These are phyloP conservation scores for Dendrobium officinale DNA, from an alignment of 106 monocot genomes.

Conservation along the genomic window DNA sequence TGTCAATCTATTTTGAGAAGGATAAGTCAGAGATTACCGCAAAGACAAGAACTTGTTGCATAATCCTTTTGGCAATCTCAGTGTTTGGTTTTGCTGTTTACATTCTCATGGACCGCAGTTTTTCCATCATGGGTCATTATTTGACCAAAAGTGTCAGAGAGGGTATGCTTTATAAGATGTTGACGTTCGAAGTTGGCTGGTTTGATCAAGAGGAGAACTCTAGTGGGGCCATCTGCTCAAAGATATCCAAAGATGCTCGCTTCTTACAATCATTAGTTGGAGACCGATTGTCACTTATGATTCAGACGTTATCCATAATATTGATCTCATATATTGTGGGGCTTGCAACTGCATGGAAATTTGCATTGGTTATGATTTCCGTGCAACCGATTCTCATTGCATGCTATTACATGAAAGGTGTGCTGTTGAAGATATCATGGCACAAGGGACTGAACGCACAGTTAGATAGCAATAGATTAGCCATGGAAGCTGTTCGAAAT, in stretches of 20 bases:
- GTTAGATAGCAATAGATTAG: constrained; percentile 18
- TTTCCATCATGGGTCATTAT: constrained; percentile 42
- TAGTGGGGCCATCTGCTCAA: constrained; percentile 28
- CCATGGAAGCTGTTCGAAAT: constrained; percentile 22
- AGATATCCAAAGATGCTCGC: constrained; percentile 30
- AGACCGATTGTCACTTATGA: constrained; percentile 19
- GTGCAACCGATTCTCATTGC: constrained; percentile 17
- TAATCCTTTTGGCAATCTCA: constrained; percentile 18
- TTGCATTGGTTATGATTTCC: constrained; percentile 27
- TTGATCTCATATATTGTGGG: constrained; percentile 17
- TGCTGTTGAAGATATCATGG: constrained; percentile 17
- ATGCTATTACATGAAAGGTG: constrained; percentile 14
- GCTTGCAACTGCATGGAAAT: constrained; percentile 18
- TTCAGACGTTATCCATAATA: constrained; percentile 17
- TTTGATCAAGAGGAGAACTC: constrained; percentile 46
- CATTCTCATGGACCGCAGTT: constrained; percentile 33
- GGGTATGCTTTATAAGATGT: constrained; percentile 36
- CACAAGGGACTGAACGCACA: constrained; percentile 16
- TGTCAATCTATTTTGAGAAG: constrained; percentile 19
- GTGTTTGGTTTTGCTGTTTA: constrained; percentile 21
- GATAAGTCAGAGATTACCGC: constrained; percentile 35
- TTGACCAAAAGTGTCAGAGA: constrained; percentile 38
- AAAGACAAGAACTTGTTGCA: constrained; percentile 26
- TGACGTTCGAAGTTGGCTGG: constrained; percentile 41
- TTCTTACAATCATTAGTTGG: constrained; percentile 25